Evolutionary conservation across 2,329 filamentous ascomycete genomes (phyloP).

Genomic region (Epicoccum sorghinum): DNA sequence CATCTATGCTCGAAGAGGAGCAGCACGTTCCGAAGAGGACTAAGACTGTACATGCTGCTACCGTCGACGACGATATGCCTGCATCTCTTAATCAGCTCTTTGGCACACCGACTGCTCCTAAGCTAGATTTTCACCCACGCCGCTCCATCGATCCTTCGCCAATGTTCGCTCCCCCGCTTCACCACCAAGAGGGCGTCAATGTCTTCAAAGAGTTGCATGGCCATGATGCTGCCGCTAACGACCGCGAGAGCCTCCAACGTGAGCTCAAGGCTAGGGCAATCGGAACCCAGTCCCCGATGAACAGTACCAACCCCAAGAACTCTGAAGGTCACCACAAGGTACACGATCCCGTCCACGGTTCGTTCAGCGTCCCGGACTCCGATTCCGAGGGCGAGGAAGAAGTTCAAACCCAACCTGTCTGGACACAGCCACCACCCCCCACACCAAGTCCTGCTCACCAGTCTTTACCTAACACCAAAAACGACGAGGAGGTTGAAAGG

Average conservation of each 20-base stretch:
- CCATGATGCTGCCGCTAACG: conserved; percentile 20
- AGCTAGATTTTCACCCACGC: conserved; percentile 37
- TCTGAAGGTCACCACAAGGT: conserved; percentile 4
- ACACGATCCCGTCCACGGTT: conserved; percentile 20
- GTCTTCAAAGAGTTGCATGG: conserved; percentile 36
- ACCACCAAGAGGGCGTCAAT: conserved; percentile 32
- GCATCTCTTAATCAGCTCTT: conserved; percentile 31
- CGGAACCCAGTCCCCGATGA: conserved; percentile 4
- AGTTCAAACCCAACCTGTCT: conserved; percentile 34
- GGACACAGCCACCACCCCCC: conserved; percentile 45
- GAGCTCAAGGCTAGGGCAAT: conserved; percentile 3
- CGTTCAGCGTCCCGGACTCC: conserved; percentile 24
- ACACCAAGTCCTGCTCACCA: conserved; percentile 44
- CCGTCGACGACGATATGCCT: conserved; percentile 23
- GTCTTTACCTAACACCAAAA: conserved; percentile 21
- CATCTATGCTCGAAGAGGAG: conserved; percentile 34
- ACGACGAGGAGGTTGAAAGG: conserved; percentile 31
- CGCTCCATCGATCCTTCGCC: conserved; percentile 38
- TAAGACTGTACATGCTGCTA: conserved; percentile 23
- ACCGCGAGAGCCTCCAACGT: conserved; percentile 23
- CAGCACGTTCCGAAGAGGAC: conserved; percentile 29
- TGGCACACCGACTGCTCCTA: conserved; percentile 26
- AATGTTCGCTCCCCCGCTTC: conserved; percentile 33
- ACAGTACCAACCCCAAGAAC: conserved; percentile 31
- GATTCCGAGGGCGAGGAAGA: conserved; percentile 33